Evolutionary conservation across 768 basidiomycete genomes (phyloP).

Genomic region (Tylopilus sp.): DNA sequence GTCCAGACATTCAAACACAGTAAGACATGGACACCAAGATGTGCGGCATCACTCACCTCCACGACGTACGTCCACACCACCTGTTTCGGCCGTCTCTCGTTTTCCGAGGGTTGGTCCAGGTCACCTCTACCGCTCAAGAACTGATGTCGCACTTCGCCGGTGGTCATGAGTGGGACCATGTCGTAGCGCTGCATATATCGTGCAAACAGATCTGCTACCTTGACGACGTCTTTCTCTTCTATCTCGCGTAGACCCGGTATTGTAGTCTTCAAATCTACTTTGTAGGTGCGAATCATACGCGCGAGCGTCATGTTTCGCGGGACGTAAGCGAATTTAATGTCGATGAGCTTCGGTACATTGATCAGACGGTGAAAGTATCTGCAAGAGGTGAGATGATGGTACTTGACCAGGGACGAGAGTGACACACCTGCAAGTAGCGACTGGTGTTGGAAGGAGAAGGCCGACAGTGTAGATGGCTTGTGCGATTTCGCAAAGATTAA

Average conservation of each 20-base stretch:
- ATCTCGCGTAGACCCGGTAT: constrained; percentile 82
- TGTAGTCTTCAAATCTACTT: constrained; percentile 50
- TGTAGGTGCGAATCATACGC: constrained; percentile 78
- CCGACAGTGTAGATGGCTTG: constrained; percentile 98
- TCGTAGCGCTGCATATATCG: constrained; percentile 85
- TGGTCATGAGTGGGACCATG: constrained; percentile 68
- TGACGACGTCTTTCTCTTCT: constrained; percentile 70
- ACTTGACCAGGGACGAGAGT: neutral
- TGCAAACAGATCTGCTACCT: constrained; percentile 66
- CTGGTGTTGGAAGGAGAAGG: constrained; percentile 88
- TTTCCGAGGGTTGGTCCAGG: constrained; percentile 35
- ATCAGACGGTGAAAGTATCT: constrained; percentile 92
- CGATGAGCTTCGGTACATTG: constrained; percentile 89
- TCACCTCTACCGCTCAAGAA: constrained; percentile 80
- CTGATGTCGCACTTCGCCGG: constrained; percentile 82
- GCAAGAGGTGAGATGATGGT: constrained; percentile 6
- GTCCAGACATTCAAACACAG: neutral
- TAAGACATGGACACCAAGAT: neutral
- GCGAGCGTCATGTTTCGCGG: constrained; percentile 87
- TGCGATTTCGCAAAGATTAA: constrained; percentile 85
- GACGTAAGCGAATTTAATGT: constrained; percentile 84
- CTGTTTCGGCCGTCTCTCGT: constrained; percentile 61
- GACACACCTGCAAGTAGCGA: constrained; percentile 75
- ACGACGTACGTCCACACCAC: constrained; percentile 97
- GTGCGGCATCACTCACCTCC: constrained; percentile 54